Evolutionary conservation across 371 early-diverging fungal species (phyloP), one percentile per base, ranked within the genome.

Genomic region (Lichtheimia hyalospora): DNA sequence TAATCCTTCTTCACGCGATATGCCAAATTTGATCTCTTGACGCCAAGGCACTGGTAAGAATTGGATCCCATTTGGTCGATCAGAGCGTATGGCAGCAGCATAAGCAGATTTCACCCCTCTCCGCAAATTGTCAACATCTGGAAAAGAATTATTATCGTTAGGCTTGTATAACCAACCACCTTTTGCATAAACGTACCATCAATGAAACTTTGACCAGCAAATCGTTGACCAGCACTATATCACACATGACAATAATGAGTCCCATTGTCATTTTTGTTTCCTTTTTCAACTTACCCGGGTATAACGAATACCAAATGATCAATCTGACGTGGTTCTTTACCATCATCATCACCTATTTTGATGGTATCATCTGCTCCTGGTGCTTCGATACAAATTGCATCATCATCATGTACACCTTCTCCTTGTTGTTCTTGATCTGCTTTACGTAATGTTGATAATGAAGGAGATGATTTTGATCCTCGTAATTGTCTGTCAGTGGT

Each of bases 31-130:
- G 43, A 92, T 82, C 57, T 88, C 84, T 23, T 89, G 85, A 34
- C 93, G 74, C 94, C 94, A 94, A 59, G 89, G 87, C 4, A 94
- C 82, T 14, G 94, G 94, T 14, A 94, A 68, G 1, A 93, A 84
- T 64, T 92, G 92, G 7, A 94, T 84, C 12, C 92, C 84, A 66
- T 84, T 76, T 10, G 70, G 54, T 28, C 69, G 54, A 18, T 59
- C 54, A 0, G 71, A 51, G 3, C 62, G 61, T 5, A 69, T 61
- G 4, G 63, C 69, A 23, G 66, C 63, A 14, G 77, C 66, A 43
- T 71, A 82, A 7, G 73, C 79, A 1, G 77, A 63, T 60, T 87
- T 89, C 28, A 92, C 68, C 0, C 90, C 84, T 50, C 82, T 83
- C 15, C 93, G 82, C 57, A 92, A 73, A 5, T 82, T 68, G 61